Conservation (phyloP, 106 monocot genomes). For the Dioscorea zingiberensis region DNA sequence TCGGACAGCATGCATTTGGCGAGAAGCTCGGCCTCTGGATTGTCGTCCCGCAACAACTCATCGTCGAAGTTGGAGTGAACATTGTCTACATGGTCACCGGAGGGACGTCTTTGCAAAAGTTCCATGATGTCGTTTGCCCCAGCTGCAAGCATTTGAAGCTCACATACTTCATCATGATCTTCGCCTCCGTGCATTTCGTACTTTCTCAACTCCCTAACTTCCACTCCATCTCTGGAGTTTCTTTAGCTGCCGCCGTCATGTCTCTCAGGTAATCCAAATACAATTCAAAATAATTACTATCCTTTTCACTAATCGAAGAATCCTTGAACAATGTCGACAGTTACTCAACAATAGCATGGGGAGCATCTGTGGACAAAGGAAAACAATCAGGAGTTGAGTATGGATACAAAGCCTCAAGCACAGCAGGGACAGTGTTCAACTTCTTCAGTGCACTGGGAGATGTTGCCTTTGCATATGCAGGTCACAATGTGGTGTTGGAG, state of each 20-base stretch:
- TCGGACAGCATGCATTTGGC: constrained; percentile 24
- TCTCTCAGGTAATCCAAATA: constrained; percentile 13
- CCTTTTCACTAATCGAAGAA: too few relatives aligned
- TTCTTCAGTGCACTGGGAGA: constrained; percentile 20
- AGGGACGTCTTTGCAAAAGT: constrained; percentile 19
- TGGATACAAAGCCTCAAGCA: neutral
- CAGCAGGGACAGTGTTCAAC: neutral
- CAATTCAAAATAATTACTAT: too few relatives aligned
- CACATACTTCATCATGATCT: constrained; percentile 30
- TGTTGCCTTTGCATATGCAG: constrained; percentile 26
- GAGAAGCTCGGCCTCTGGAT: constrained; percentile 25
- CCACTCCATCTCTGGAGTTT: constrained; percentile 26
- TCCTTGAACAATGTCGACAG: neutral
- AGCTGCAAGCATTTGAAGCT: constrained; percentile 9
- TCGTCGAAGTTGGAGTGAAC: constrained; percentile 13
- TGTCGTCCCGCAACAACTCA: constrained; percentile 25
- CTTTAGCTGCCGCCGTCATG: constrained; percentile 31
- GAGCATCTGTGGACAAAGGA: constrained; percentile 9
- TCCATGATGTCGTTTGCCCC: constrained; percentile 12
- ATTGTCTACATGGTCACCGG: constrained; percentile 37
- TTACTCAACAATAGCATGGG: constrained; percentile 17
- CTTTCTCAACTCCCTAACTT: constrained; percentile 25
- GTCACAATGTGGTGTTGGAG: constrained; percentile 29
- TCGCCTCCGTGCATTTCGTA: constrained; percentile 18
- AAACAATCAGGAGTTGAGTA: constrained; percentile 4